phyloP scores from a whole-genome alignment of 1,284 basidiomycete species.

The Sanghuangporus sanghuang region DNA sequence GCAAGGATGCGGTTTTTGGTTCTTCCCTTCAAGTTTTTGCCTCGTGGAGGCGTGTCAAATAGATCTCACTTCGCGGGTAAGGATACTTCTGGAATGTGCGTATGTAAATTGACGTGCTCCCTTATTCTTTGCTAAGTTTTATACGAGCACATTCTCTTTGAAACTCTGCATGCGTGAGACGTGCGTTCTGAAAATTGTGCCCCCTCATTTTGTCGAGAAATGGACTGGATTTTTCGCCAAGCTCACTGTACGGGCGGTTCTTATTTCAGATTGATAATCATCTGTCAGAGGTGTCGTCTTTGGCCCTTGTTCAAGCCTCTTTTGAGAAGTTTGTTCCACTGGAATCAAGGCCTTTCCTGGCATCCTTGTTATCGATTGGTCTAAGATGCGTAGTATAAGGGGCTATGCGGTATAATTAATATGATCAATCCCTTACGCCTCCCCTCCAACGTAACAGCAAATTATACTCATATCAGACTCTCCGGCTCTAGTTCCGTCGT shows the following conservation, averaged over 20 bases:
- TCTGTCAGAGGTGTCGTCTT: background rate
- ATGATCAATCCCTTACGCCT: background rate
- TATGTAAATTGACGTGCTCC: background rate
- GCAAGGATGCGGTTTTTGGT: background rate
- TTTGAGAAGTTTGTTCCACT: background rate
- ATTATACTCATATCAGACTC: background rate
- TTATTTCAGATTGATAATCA: background rate
- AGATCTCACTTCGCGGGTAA: background rate
- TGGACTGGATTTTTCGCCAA: background rate
- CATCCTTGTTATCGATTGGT: background rate
- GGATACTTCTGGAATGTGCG: background rate
- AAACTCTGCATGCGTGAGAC: background rate
- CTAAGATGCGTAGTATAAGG: background rate
- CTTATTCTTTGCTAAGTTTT: background rate
- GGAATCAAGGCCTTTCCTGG: background rate
- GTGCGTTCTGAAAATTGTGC: background rate
- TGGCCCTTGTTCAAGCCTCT: background rate
- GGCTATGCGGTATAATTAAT: background rate
- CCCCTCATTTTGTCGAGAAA: background rate
- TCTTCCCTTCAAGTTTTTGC: background rate
- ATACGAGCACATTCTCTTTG: background rate
- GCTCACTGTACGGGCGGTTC: background rate
- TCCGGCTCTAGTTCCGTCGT: background rate
- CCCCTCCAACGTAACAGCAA: background rate
- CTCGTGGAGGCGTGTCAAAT: background rate